These are phyloP conservation scores for Zymoseptoria crescenta DNA, from an alignment of 2,329 filamentous ascomycete genomes.

Conservation along the genomic window DNA sequence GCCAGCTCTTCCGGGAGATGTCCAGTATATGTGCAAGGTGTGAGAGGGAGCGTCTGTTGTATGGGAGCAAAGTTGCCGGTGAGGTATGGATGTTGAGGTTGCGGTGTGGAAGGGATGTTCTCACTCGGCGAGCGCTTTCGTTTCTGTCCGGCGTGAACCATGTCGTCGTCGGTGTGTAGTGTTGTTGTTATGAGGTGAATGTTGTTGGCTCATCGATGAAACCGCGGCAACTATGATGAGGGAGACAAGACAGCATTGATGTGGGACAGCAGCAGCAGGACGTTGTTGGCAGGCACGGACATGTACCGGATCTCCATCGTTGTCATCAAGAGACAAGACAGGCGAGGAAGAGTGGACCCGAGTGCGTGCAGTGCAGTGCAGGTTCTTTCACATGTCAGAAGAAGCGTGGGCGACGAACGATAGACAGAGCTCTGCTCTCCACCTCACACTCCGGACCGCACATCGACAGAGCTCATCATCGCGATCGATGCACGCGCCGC, in stretches of 20 bases:
- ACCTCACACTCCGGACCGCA: too few species aligned
- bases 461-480: too few species aligned
- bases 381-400: not conserved
- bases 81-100: constrained; percentile 41
- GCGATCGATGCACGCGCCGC: too few species aligned
- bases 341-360: not conserved
- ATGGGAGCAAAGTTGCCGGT: constrained; percentile 64
- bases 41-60: constrained; percentile 47
- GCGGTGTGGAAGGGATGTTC: constrained; percentile 25
- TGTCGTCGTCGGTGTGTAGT: not conserved
- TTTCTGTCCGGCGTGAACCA: constrained; percentile 13
- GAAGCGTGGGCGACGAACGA: not conserved
- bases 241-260: not conserved
- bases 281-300: not conserved
- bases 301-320: not conserved
- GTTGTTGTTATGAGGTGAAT: not conserved
- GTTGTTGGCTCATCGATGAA: not conserved
- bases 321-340: not conserved
- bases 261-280: not conserved
- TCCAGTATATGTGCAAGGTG: constrained; percentile 51
- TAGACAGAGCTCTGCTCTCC: too few species aligned
- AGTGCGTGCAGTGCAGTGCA: not conserved
- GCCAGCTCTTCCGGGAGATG: constrained; percentile 56
- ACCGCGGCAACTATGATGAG: not conserved
- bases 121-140: constrained; percentile 25